Conservation (phyloP, 306 rosid genomes). For the Ceratonia siliqua region DNA sequence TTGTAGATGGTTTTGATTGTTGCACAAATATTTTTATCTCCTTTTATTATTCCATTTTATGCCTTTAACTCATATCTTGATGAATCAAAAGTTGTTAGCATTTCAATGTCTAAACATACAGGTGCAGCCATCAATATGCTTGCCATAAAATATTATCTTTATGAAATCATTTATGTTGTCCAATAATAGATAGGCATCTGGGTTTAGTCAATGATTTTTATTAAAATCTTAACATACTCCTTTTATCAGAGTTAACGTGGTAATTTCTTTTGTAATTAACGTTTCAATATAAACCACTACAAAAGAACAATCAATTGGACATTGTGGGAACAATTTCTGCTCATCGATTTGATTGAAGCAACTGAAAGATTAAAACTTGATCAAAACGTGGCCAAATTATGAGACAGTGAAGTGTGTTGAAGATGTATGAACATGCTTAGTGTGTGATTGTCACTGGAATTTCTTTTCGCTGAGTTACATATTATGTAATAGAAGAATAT, state of each 20-base stretch:
- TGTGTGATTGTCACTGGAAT: background rate
- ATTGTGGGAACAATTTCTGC: background rate
- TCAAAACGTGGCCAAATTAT: background rate
- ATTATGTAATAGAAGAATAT: background rate
- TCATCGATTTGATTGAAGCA: background rate
- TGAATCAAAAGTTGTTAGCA: background rate
- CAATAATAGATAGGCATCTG: constrained; percentile 14
- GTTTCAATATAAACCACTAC: background rate
- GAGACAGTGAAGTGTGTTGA: background rate
- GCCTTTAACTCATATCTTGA: constrained; percentile 19
- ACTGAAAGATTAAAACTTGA: background rate
- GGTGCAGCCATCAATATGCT: constrained; percentile 11
- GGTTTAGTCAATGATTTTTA: background rate
- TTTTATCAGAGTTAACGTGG: constrained; percentile 2
- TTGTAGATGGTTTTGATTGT: constrained; percentile 26
- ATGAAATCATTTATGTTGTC: constrained; percentile 8
- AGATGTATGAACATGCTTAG: background rate
- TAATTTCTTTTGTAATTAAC: constrained; percentile 17
- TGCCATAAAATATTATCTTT: background rate
- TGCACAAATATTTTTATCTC: background rate
- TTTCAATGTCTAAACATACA: constrained; percentile 17
- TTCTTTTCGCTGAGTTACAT: background rate
- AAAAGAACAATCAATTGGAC: constrained; percentile 12
- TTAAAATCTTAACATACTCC: background rate
- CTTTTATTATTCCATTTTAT: constrained; percentile 6